These are phyloP conservation scores for Lactifluus rugatus DNA, from an alignment of 768 basidiomycete genomes.

Conservation along the genomic window DNA sequence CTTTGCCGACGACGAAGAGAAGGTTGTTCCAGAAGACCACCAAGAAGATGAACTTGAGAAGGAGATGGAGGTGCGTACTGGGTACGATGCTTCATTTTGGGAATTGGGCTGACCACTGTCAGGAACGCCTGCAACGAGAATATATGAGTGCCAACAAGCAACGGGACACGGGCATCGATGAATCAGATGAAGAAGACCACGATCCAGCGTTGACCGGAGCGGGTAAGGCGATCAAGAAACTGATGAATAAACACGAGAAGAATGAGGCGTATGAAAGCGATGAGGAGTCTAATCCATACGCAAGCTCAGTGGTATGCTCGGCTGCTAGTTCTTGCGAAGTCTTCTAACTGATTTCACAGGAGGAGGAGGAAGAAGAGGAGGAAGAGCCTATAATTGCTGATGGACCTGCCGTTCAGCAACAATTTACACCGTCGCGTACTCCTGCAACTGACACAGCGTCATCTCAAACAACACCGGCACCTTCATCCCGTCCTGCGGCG, in stretches of 20 bases:
- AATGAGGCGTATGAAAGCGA: slow-evolving; percentile 65
- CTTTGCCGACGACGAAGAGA: slow-evolving; percentile 83
- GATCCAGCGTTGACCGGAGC: slow-evolving; percentile 50
- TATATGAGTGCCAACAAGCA: slow-evolving; percentile 70
- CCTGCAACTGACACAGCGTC: slow-evolving; percentile 18
- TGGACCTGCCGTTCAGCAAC: slow-evolving; percentile 37
- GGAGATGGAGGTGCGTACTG: slow-evolving; percentile 55
- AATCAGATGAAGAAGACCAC: slow-evolving; percentile 67
- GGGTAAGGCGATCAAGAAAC: slow-evolving; percentile 74
- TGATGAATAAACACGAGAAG: slow-evolving; percentile 77
- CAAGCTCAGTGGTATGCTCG: slow-evolving; percentile 49
- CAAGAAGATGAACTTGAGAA: slow-evolving; percentile 74
- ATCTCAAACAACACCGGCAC: slow-evolving; percentile 30
- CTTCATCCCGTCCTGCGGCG: slow-evolving; percentile 27
- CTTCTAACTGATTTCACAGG: slow-evolving; percentile 29
- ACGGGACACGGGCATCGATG: slow-evolving; percentile 59
- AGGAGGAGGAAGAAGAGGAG: slow-evolving; percentile 54
- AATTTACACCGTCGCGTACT: slow-evolving; percentile 38
- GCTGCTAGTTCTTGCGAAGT: neutral
- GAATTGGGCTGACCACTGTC: slow-evolving; percentile 11
- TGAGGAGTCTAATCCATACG: slow-evolving; percentile 78
- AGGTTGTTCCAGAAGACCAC: slow-evolving; percentile 51
- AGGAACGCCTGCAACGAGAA: slow-evolving; percentile 81
- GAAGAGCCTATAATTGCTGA: slow-evolving; percentile 45
- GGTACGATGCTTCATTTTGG: neutral